Evolutionary conservation across 139 green algal genomes (phyloP).

Genomic region (Deuterostichococcus epilithicus): DNA sequence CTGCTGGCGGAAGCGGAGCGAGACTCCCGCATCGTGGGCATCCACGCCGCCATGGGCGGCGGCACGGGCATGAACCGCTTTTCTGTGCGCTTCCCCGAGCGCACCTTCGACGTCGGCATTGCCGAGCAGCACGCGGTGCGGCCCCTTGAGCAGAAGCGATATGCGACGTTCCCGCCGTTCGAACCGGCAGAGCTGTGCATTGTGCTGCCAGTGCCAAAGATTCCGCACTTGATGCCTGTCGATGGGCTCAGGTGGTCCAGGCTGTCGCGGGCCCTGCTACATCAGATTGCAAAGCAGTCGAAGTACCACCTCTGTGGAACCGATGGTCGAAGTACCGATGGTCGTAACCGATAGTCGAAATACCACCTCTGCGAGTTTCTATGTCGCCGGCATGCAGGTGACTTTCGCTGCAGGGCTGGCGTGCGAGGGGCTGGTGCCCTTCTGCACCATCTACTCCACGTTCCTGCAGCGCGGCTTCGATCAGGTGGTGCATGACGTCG

Average conservation of each 20-base stretch:
- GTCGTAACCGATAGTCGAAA: conserved; percentile 21
- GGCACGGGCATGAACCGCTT: conserved; percentile 91
- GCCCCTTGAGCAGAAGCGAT: too few relatives aligned
- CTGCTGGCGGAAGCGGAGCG: conserved; percentile 90
- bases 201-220: too few relatives aligned
- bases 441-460: conserved; percentile 95
- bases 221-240: too few relatives aligned
- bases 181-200: too few relatives aligned
- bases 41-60: conserved; percentile 98
- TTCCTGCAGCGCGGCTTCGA: conserved; percentile 98
- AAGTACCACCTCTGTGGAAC: too few relatives aligned
- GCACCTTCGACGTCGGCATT: conserved; percentile 97
- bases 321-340: too few relatives aligned
- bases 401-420: conserved; percentile 95
- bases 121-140: conserved; percentile 78
- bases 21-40: conserved; percentile 86
- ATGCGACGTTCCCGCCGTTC: too few relatives aligned
- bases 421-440: conserved; percentile 89
- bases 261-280: too few relatives aligned
- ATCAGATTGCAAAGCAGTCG: too few relatives aligned
- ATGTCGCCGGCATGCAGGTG: conserved; percentile 30
- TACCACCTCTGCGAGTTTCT: too few relatives aligned
- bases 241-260: too few relatives aligned
- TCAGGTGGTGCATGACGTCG: conserved; percentile 96
- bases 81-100: conserved; percentile 70